Conservation (phyloP, 192 early-diverging fungal genomes). For the Paraglomus brasilianum region DNA sequence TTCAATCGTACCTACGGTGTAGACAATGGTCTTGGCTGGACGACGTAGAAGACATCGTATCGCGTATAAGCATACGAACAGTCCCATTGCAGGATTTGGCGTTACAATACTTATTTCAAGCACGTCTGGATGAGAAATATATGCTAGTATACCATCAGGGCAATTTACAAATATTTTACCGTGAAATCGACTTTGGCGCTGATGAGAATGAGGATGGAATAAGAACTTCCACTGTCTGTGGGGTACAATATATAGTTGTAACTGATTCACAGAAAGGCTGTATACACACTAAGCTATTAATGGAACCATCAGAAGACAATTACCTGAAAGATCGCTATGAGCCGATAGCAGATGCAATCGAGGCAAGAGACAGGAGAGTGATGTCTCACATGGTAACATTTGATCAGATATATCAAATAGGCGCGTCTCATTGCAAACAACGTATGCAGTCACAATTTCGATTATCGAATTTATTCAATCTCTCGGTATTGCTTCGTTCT, state of each 20-base stretch:
- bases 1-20: conserved; percentile 51
- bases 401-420: conserved; percentile 52
- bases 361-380: conserved; percentile 39
- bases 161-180: conserved; percentile 46
- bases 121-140: conserved; percentile 47
- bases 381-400: conserved; percentile 56
- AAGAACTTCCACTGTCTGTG: conserved; percentile 15
- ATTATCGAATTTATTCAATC: conserved; percentile 11
- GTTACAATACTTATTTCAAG: conserved; percentile 50
- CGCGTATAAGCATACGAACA: conserved; percentile 34
- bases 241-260: conserved; percentile 53
- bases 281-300: conserved; percentile 55
- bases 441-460: conserved; percentile 7
- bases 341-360: conserved; percentile 30
- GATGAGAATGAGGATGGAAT: conserved; percentile 23
- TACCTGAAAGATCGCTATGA: conserved; percentile 32
- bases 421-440: conserved; percentile 33
- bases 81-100: conserved; percentile 47
- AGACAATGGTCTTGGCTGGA: conserved; percentile 52
- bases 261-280: conserved; percentile 40
- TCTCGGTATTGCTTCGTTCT: conserved; percentile 7
- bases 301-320: conserved; percentile 48
- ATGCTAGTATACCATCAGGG: conserved; percentile 40
- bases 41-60: conserved; percentile 38
- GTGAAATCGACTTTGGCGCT: conserved; percentile 39